Evolutionary conservation across 2,329 filamentous ascomycete species (phyloP), one percentile per base, ranked within the genome.

Genomic region (Botrytis pseudocinerea): DNA sequence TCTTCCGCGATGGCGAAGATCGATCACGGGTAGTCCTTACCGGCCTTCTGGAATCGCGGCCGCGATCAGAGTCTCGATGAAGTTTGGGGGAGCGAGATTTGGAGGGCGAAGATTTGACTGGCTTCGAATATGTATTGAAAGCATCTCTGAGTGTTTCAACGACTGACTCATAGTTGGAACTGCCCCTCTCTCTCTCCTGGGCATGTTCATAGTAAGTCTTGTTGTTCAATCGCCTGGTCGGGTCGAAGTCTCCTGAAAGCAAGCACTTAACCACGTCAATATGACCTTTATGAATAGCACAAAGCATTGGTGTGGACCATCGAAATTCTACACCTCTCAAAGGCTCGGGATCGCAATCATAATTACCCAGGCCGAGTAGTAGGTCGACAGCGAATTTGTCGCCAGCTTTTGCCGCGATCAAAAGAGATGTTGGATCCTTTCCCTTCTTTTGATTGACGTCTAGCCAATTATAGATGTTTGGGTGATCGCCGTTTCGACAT

Each of bases 131-230:
- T 44, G 88, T 87, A 73, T 94, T 91, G 76, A 90, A 94, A 5
- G 92, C 89, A 57, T 90, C 87, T 81, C 95, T 95, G 66, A 99
- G 82, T 72, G 97, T 85, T 61, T 94, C 89, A 76, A 92, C 91
- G 81, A 99, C 96, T 75, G 95, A 91, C 80, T 95, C 91, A 94
- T 95, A 98, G 74, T 93, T 92, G 12, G 95, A 93, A 0, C 96
- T 95, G 76, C 91, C 90, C 59, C 94, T 90, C 65, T 93, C 90
- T 78, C 92, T 89, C 38, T 72, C 70, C 35, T 69, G 70, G 2
- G 96, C 94, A 75, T 98, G 90, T 76, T 99, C 94, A 78, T 90
- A 92, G 81, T 98, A 99, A 0, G 93, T 91, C 78, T 93, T 89
- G 35, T 93, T 93, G 77, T 91, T 90, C 77, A 90, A 91, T 44